phyloP scores from a whole-genome alignment of 2,329 filamentous ascomycete genomes.

The Aspergillus viridinutans region DNA sequence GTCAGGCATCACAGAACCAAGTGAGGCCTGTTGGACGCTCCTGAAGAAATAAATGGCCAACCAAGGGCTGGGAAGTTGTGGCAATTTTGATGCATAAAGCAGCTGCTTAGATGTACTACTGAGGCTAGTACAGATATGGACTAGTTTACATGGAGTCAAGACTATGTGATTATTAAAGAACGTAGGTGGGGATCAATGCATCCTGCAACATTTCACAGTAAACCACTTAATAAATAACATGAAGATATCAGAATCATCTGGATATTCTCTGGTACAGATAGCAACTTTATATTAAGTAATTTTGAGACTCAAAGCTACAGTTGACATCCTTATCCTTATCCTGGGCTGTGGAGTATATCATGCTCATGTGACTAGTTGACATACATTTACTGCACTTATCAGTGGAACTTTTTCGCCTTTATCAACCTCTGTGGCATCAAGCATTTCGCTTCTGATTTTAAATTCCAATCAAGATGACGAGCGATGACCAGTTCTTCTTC shows the following conservation, averaged over 20 bases:
- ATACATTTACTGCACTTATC: neutral
- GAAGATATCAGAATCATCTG: neutral
- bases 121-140: neutral
- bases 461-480: conserved; percentile 58
- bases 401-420: conserved; percentile 5
- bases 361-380: conserved; percentile 15
- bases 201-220: neutral
- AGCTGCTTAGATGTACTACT: neutral
- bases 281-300: neutral
- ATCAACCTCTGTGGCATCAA: neutral
- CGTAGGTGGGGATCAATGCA: neutral
- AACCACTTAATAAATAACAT: neutral
- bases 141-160: neutral
- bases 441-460: conserved; percentile 4
- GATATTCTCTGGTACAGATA: neutral
- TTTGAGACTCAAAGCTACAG: neutral
- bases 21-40: neutral
- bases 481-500: conserved; percentile 73
- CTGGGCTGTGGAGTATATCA: neutral
- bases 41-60: neutral
- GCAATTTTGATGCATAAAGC: neutral
- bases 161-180: neutral
- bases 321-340: neutral
- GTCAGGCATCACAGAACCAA: neutral
- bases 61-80: neutral